phyloP scores from a whole-genome alignment of 2,329 filamentous ascomycete genomes.

The Amauroascus niger region DNA sequence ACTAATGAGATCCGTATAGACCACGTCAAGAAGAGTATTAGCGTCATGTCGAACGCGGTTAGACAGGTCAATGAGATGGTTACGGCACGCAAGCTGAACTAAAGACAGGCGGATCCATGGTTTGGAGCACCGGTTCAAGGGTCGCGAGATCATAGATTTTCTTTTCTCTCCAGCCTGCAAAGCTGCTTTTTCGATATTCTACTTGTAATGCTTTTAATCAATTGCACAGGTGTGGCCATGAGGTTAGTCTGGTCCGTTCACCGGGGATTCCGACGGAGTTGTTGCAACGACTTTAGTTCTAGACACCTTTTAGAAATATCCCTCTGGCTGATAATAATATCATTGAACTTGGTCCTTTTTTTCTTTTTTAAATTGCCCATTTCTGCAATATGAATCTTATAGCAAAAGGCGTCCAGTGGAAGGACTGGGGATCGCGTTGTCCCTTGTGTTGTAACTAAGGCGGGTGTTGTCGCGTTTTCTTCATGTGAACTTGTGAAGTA shows the following conservation, averaged over 20 bases:
- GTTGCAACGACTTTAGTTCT: no score
- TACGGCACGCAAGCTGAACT: slow-evolving; percentile 21
- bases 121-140: neutral
- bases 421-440: neutral
- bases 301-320: no score
- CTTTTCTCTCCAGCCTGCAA: neutral
- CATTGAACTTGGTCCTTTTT: neutral
- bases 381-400: no score
- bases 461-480: neutral
- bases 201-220: no score
- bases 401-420: no score
- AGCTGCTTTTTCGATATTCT: no score
- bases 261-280: no score
- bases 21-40: slow-evolving; percentile 27
- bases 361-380: no score
- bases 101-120: neutral
- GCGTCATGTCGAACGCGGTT: slow-evolving; percentile 25
- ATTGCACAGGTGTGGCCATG: neutral
- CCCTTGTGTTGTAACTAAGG: neutral
- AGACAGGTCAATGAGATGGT: slow-evolving; percentile 19
- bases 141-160: neutral
- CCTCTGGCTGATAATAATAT: no score
- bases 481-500: neutral
- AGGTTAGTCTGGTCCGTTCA: neutral
- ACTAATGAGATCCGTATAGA: slow-evolving; percentile 21